A percentile compares a stretch with the other conserved stretches of the same genome.
phyloP scores from a whole-genome alignment of 1,284 basidiomycete genomes.

The Tetrapyrgos nigripes region DNA sequence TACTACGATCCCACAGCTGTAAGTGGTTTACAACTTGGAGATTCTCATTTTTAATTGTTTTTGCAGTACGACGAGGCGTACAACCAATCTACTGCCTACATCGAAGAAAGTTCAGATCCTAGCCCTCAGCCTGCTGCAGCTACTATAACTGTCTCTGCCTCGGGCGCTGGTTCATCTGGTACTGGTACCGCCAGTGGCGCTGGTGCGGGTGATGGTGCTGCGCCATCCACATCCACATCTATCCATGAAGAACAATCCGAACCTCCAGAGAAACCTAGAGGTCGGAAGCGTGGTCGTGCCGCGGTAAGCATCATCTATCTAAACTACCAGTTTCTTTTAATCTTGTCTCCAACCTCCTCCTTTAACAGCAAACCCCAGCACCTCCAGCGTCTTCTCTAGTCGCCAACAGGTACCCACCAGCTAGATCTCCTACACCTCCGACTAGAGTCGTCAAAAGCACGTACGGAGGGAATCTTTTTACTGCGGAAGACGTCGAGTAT shows the following conservation, averaged over 20 bases:
- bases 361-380: conserved; percentile 44
- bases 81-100: conserved; percentile 50
- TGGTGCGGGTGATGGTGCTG: conserved; percentile 22
- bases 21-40: conserved; percentile 13
- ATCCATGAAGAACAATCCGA: conserved; percentile 29
- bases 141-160: conserved; percentile 21
- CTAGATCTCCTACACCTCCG: conserved; percentile 82
- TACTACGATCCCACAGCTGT: conserved; percentile 65
- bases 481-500: conserved; percentile 78
- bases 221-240: conserved; percentile 31
- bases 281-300: conserved; percentile 67
- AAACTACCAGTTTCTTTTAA: background rate
- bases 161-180: conserved; percentile 53
- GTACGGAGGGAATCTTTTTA: conserved; percentile 84
- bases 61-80: conserved; percentile 43
- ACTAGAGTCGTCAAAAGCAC: conserved; percentile 84
- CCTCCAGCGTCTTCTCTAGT: conserved; percentile 69
- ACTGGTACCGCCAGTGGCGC: background rate
- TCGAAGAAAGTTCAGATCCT: conserved; percentile 41
- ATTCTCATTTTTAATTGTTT: background rate
- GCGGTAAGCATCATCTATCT: conserved; percentile 48
- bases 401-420: conserved; percentile 65
- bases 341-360: conserved; percentile 14
- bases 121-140: conserved; percentile 19
- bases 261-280: conserved; percentile 46